These are phyloP conservation scores for Fragilariopsis cylindrus DNA, from an alignment of 108 stramenopile genomes.

Conservation along the genomic window DNA sequence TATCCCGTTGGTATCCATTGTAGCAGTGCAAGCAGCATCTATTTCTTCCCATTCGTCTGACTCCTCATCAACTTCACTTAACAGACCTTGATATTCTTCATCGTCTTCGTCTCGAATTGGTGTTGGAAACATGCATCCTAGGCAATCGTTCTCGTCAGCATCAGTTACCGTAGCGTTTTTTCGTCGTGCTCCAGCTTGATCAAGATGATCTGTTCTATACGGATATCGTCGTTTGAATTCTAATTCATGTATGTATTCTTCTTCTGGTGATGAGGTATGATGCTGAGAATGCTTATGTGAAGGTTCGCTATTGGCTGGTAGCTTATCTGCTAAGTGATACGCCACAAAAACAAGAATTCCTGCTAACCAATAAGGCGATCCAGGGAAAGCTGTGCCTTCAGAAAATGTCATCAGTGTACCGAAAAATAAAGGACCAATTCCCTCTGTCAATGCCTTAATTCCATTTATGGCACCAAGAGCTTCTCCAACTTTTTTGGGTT, in stretches of 20 bases:
- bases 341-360: slow-evolving; percentile 53
- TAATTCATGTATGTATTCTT: slow-evolving; percentile 59
- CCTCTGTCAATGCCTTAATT: slow-evolving; percentile 94
- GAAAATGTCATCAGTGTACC: slow-evolving; percentile 77
- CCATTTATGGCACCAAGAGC: slow-evolving; percentile 95
- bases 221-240: slow-evolving; percentile 43
- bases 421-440: slow-evolving; percentile 81
- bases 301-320: slow-evolving; percentile 43
- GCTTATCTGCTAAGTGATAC: slow-evolving; percentile 40
- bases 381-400: slow-evolving; percentile 68
- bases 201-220: too few relatives aligned
- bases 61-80: slow-evolving; percentile 36
- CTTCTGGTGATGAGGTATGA: slow-evolving; percentile 9
- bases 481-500: slow-evolving; percentile 84
- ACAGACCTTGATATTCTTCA: slow-evolving; percentile 37
- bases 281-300: neutral
- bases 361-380: slow-evolving; percentile 72
- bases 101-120: slow-evolving; percentile 20
- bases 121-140: slow-evolving; percentile 13
- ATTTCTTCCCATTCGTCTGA: slow-evolving; percentile 21
- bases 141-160: slow-evolving; percentile 20
- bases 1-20: neutral
- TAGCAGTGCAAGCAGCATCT: neutral
- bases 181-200: neutral
- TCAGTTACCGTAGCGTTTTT: neutral